Conservation (phyloP, 805 yeast species). For the Isabelozyma rhagii region DNA sequence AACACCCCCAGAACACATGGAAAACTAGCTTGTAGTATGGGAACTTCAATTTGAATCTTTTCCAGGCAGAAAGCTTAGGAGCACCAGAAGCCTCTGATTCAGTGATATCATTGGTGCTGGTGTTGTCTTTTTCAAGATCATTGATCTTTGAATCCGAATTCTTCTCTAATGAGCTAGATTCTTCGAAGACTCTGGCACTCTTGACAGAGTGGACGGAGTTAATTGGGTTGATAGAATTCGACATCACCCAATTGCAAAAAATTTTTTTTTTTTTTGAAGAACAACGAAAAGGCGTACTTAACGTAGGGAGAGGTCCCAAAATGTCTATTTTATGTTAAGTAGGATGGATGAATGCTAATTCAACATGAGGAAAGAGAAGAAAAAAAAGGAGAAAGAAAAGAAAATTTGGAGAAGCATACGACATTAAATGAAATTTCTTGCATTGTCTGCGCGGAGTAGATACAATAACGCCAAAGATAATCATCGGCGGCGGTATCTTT, state of each 20-base stretch:
- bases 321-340: not conserved
- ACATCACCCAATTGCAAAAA: not conserved
- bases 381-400: constrained; percentile 4
- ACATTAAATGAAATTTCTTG: not conserved
- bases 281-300: not conserved
- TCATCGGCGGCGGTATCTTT: not conserved
- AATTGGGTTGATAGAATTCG: not conserved
- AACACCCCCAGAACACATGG: constrained; percentile 25
- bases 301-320: not conserved
- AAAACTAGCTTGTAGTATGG: constrained; percentile 12
- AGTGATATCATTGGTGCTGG: not conserved
- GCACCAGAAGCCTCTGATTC: not conserved
- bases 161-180: not conserved
- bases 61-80: constrained; percentile 1
- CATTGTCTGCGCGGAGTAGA: not conserved
- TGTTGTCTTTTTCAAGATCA: not conserved
- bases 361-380: constrained; percentile 1
- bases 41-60: constrained; percentile 8
- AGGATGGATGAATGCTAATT: not conserved
- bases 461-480: not conserved
- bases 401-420: not conserved
- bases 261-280: not conserved
- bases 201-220: not conserved
- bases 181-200: not conserved
- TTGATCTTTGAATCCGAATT: not conserved